Evolutionary conservation across 1,139 yeast species (phyloP), one percentile per base, ranked within the genome.

Genomic region (Lodderomyces oxycetoniae): DNA sequence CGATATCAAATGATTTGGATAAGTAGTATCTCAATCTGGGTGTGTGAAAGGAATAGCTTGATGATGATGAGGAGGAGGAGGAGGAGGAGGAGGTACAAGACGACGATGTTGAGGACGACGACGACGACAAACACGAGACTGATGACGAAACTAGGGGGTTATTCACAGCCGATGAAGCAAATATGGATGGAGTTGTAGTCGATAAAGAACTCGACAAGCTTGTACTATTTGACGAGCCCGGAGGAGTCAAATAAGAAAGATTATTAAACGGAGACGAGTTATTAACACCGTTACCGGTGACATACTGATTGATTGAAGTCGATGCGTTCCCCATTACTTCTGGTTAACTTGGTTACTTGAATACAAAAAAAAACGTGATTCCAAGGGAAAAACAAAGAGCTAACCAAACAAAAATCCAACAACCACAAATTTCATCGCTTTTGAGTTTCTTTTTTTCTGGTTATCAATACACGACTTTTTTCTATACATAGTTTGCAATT

Each of bases 1-100:
- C 83, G 12, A 70, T 51, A 42, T 77, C 84, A 55, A 78, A 77
- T 24, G 79, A 76, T 47, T 77, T 77, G 19, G 79, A 73, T 33
- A 67, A 53, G 49, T 67, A 67, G 46, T 67, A 67, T 46, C 74
- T 58, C 43, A 67, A 59, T 31, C 72, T 50, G 3, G 73, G 71
- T 26, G 63, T 64, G 38, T 64, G 71, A 45, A 42, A 30, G 14
- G 27, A 22, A 15, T 30, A 31, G 26, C 19, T 31, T 6, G 33
- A 24, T 11, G 33, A 15, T 22, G 33, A 8, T 7, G 13, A 16
- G 19, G 22, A 22, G 4, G 22, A 16, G 10, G 5, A 8, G 7
- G 31, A 13, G 19, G 7, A 14, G 32, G 19, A 23, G 22, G 15
- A 11, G 28, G 20, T 20, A 23, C 12, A 23, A 6, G 48, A 34